Evolutionary conservation across 306 rosid species (phyloP).

Genomic region (Castanopsis chinensis): DNA sequence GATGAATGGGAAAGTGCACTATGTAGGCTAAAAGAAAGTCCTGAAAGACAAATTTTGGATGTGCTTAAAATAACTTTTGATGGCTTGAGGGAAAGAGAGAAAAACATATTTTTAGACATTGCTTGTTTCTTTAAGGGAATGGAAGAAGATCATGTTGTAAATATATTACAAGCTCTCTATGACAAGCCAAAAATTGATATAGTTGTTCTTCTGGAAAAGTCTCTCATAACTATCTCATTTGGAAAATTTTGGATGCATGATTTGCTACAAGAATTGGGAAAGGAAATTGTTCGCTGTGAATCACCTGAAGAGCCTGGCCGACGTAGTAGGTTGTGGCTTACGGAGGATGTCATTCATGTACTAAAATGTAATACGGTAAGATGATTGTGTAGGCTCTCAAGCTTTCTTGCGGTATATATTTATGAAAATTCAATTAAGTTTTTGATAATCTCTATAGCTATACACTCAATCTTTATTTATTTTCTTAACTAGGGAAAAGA

Average conservation of each 20-base stretch:
- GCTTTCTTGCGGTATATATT: neutral
- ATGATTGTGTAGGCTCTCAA: neutral
- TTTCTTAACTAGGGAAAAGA: neutral
- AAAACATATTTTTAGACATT: too few relatives aligned
- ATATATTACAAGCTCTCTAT: too few relatives aligned
- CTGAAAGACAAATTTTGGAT: neutral
- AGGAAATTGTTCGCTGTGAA: too few relatives aligned
- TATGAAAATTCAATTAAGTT: neutral
- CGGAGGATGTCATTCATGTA: too few relatives aligned
- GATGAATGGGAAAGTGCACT: too few relatives aligned
- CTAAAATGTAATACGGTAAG: neutral
- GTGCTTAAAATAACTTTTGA: neutral
- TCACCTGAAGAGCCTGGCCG: too few relatives aligned
- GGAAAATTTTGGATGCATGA: neutral
- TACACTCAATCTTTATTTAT: neutral
- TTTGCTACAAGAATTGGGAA: neutral
- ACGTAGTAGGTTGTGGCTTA: too few relatives aligned
- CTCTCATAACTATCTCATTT: neutral
- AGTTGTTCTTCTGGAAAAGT: neutral
- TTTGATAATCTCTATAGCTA: neutral
- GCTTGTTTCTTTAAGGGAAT: too few relatives aligned
- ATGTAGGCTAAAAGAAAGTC: too few relatives aligned
- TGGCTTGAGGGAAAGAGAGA: too few relatives aligned
- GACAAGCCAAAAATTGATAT: too few relatives aligned
- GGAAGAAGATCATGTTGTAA: neutral